Conservation (phyloP, 257 asterid genomes). For the Solanum sejunctum region DNA sequence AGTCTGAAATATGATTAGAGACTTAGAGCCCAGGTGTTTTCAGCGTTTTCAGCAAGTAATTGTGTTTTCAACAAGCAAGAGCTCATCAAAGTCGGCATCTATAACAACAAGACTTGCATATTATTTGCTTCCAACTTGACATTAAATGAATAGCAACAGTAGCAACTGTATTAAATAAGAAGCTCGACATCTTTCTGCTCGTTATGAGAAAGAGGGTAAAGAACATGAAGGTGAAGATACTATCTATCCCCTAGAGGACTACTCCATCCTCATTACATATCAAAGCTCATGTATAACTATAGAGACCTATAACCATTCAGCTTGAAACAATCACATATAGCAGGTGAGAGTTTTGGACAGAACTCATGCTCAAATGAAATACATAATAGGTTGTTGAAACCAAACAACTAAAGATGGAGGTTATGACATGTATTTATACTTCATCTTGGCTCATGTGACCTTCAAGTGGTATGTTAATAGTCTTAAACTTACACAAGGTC, state of each 20-base stretch:
- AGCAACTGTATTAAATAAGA: neutral
- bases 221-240: slow-evolving; percentile 27
- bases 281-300: slow-evolving; percentile 14
- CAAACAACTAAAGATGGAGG: no score
- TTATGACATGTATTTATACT: no score
- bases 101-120: neutral
- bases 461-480: no score
- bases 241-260: slow-evolving; percentile 10
- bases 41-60: no score
- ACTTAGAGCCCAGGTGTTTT: no score
- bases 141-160: neutral
- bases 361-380: no score
- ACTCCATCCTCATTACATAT: slow-evolving; percentile 27
- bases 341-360: no score
- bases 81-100: neutral
- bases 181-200: neutral
- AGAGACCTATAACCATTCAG: slow-evolving; percentile 9
- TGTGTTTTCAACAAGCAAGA: neutral
- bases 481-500: no score
- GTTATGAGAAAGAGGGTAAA: slow-evolving; percentile 15
- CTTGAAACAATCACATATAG: no score
- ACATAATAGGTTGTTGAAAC: no score
- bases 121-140: neutral
- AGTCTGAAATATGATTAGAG: no score
- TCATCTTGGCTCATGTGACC: no score